Percentiles rank a stretch among this genome's conserved stretches.
These are phyloP conservation scores for Fusarium nurragi DNA, from an alignment of 2,329 filamentous ascomycete species.

Conservation along the genomic window DNA sequence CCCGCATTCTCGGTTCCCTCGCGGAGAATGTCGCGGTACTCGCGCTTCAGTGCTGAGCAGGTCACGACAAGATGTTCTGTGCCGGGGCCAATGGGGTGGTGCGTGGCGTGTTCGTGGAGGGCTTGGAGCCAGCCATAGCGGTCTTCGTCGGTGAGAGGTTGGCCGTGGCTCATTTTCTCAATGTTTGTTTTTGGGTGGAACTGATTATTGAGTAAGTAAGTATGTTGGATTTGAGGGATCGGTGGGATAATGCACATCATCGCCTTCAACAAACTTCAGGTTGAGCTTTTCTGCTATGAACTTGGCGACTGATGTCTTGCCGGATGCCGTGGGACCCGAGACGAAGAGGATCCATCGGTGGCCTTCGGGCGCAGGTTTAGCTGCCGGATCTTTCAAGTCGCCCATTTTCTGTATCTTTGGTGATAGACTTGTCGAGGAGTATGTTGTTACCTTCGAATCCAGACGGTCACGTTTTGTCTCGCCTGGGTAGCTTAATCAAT, in stretches of 20 bases:
- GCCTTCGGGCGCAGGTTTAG: not conserved
- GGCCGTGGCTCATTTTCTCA: constrained; percentile 27
- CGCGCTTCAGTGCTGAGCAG: constrained; percentile 23
- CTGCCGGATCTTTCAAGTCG: not conserved
- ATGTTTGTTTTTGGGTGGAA: constrained; percentile 29
- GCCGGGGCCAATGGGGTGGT: constrained; percentile 22
- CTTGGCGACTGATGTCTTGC: constrained; percentile 23
- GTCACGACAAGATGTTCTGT: constrained; percentile 29
- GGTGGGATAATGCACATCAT: not conserved
- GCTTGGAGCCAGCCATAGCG: constrained; percentile 18
- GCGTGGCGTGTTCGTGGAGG: constrained; percentile 4
- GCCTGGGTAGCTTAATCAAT: not conserved
- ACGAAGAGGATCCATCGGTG: constrained; percentile 34
- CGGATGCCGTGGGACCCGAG: constrained; percentile 27
- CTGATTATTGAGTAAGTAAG: not conserved
- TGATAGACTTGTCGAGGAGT: not conserved
- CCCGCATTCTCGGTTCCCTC: constrained; percentile 20
- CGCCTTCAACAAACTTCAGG: constrained; percentile 29
- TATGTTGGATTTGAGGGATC: rapidly evolving
- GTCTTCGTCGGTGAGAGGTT: constrained; percentile 20
- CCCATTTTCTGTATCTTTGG: not conserved
- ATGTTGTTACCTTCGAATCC: rapidly evolving
- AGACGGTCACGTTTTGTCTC: rapidly evolving
- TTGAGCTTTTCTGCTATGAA: constrained; percentile 17
- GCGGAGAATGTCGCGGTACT: constrained; percentile 21